Evolutionary conservation across 139 green algal genomes (phyloP).

Genomic region (Spirogloea muscicola): DNA sequence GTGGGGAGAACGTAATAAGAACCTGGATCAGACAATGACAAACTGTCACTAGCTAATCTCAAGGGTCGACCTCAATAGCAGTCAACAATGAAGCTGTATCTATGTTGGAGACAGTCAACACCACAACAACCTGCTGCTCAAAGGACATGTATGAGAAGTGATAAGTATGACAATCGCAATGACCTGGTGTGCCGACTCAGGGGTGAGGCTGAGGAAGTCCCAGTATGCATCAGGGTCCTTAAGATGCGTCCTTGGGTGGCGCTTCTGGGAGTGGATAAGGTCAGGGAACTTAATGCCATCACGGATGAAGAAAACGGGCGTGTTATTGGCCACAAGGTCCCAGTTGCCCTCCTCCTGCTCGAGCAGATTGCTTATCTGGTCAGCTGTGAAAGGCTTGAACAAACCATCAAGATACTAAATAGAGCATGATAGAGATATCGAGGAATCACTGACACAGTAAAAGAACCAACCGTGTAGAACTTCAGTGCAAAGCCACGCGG

Average conservation of each 20-base stretch:
- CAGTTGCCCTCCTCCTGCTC: conserved; percentile 47
- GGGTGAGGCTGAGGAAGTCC: conserved; percentile 36
- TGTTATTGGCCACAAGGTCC: conserved; percentile 49
- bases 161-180: background rate
- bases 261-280: conserved; percentile 38
- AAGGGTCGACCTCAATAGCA: background rate
- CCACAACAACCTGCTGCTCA: background rate
- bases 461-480: conserved; percentile 45
- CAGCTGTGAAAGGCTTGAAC: too few relatives aligned
- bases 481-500: conserved; percentile 41
- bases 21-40: background rate
- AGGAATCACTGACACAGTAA: too few relatives aligned
- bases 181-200: conserved; percentile 34
- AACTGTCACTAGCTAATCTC: too few relatives aligned
- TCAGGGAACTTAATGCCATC: conserved; percentile 44
- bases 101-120: background rate
- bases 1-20: conserved; percentile 8
- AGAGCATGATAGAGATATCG: too few relatives aligned
- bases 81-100: background rate
- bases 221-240: conserved; percentile 4
- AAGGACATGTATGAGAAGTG: background rate
- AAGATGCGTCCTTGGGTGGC: conserved; percentile 25
- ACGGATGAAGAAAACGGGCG: conserved; percentile 41
- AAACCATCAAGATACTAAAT: too few relatives aligned
- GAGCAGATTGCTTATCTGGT: too few relatives aligned